Evolutionary conservation across 257 asterid genomes (phyloP).

Genomic region (Solanum sitiens): DNA sequence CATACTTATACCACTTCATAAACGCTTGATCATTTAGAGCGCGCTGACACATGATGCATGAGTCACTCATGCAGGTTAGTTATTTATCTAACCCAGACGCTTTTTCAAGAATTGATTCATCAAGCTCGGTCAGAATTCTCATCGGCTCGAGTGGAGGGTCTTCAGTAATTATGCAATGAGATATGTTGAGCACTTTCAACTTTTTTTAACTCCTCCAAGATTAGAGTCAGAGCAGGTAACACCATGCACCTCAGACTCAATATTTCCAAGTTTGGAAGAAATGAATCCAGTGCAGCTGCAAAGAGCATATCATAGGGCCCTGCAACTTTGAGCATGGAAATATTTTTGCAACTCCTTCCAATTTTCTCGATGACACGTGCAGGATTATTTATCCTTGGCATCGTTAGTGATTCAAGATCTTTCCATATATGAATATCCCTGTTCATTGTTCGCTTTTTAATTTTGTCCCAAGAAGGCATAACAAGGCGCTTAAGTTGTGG

Average conservation of each 20-base stretch:
- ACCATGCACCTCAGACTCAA: constrained; percentile 58
- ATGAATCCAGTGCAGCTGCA: constrained; percentile 1
- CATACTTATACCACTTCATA: too few species aligned
- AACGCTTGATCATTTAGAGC: too few species aligned
- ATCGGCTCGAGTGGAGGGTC: constrained; percentile 5
- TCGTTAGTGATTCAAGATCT: constrained; percentile 61
- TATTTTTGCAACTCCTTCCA: constrained; percentile 35
- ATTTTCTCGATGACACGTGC: constrained; percentile 52
- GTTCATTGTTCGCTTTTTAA: constrained; percentile 48
- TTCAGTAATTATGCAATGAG: constrained; percentile 58
- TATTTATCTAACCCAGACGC: too few species aligned
- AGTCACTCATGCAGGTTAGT: too few species aligned
- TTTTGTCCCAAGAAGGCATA: constrained; percentile 79
- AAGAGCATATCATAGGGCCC: constrained; percentile 13
- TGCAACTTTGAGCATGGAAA: constrained; percentile 54
- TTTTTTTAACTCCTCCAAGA: constrained; percentile 41
- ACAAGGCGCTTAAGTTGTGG: constrained; percentile 60
- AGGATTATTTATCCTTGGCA: constrained; percentile 64
- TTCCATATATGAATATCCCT: constrained; percentile 40
- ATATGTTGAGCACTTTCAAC: constrained; percentile 67
- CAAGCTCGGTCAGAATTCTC: too few species aligned
- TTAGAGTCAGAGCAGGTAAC: constrained; percentile 34
- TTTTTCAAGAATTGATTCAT: too few species aligned
- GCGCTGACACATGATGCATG: too few species aligned
- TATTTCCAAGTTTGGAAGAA: constrained; percentile 49